Percentiles rank a stretch among this genome's conserved stretches.
phyloP scores from a whole-genome alignment of 2,329 filamentous ascomycete species.

The Colletotrichum graminicola region DNA sequence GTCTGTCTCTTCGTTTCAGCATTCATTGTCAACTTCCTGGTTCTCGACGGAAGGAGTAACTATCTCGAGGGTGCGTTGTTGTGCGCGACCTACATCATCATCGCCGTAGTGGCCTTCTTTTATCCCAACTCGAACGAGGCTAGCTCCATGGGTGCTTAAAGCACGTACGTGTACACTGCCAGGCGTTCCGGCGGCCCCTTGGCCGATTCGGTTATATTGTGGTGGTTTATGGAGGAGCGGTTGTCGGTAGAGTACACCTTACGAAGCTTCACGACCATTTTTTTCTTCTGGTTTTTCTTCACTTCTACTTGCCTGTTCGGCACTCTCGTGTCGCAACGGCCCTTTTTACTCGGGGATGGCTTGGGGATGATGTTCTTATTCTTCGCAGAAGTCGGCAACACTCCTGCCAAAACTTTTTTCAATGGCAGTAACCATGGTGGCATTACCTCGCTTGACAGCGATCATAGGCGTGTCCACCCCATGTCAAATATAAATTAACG shows the following conservation, averaged over 20 bases:
- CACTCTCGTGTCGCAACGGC: neutral
- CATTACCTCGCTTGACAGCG: neutral
- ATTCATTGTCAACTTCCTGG: conserved; percentile 89
- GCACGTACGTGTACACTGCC: neutral
- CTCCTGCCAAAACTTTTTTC: conserved; percentile 3
- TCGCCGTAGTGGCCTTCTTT: conserved; percentile 75
- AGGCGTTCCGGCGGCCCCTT: neutral
- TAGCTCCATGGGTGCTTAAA: conserved; percentile 50
- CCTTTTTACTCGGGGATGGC: conserved; percentile 21
- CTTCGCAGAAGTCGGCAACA: conserved; percentile 13
- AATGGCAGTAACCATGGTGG: neutral
- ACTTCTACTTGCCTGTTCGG: neutral
- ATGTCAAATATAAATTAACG: conserved; percentile 7
- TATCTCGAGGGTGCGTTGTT: conserved; percentile 84
- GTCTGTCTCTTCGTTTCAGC: conserved; percentile 87
- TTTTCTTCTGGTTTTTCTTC: neutral
- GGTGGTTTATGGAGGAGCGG: neutral
- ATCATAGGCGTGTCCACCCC: neutral
- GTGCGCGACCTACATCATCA: conserved; percentile 76
- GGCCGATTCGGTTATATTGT: neutral
- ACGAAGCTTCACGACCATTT: conserved; percentile 26
- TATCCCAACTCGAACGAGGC: conserved; percentile 67
- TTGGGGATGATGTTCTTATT: conserved; percentile 17
- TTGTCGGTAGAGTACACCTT: conserved; percentile 27
- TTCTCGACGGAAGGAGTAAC: conserved; percentile 87